Base-by-base conservation (phyloP, 225 moss, liverwort and hornwort genomes). In the Ulota crispa region DNA sequence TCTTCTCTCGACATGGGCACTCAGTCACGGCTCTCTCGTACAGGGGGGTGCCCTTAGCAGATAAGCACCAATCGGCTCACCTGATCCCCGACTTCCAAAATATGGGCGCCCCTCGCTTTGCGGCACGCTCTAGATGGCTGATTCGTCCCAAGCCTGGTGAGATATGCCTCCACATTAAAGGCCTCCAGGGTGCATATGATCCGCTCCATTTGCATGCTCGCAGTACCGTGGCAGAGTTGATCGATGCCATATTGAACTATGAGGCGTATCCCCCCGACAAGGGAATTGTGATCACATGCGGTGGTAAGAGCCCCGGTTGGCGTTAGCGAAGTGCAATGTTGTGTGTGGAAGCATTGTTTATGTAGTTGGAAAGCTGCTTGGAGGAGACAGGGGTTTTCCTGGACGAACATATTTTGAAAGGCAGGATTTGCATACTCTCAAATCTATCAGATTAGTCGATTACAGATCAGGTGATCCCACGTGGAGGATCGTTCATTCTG, bases 401-500 rank as follows among this genome's bases (percentile, higher is more conserved):
- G 0, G 3, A 3, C 23, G 10, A 0, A 14, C 0, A n/a, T 74
- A 56, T 8, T 14, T 37, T 0, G 42, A 75, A 60, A 27, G 39
- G 27, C 27, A 75, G 7, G 57, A 75, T 12, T 2, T 8, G 9
- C 0, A 15, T 23, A 36, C 26, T 73, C 18, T 57, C 3, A 15
- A 4, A 56, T 37, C 73, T n/a, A n/a, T 2, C 10, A 21, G 5
- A 1, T 21, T 9, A 2, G 9, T 8, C 8, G 64, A 32, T 19
- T 16, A 15, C 9, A 20, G 19, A 20, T 6, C 50, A 50, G 4
- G 32, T 15, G 12, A 3, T 6, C 1, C 18, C 8, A 18, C 19
- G 10, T 50, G 32, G 20, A 8, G 6, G 5, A 14, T 1, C 20
- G 14, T 3, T 41, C 16, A 0, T 45, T 0, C 4, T 16, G 73